Evolutionary conservation across 768 basidiomycete genomes (phyloP), one percentile per base, ranked within the genome.

Genomic region (Termitomyces sp.): DNA sequence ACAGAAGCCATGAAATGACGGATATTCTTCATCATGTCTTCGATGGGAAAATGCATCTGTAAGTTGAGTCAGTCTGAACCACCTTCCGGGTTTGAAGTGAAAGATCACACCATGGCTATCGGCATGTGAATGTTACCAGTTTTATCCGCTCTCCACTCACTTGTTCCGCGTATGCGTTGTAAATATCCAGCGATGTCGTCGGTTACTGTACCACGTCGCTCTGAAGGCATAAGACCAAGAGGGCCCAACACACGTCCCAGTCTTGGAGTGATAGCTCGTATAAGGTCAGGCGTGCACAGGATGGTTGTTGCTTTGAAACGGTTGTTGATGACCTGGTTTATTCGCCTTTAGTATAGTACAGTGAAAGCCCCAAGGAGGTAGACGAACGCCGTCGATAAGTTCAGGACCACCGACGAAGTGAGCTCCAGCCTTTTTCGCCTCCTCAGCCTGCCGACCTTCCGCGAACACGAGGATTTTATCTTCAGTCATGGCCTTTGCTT

Each of bases 131-230:
- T 92, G 31, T 86, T 87, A 8, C 96, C 95, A 31, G 79, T 72
- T 69, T 89, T 88, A 74, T 97, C 94, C 9, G 92, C 93, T 73
- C 87, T 92, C 94, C 96, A 99, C 69, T 98, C 95, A 48, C 88
- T 85, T 4, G 88, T 87, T 13, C 91, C 93, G 57, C 85, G 83
- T 37, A 96, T 81, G 51, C 84, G 83, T 65, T 84, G 80, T 58
- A 99, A 86, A 63, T 90, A 95, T 13, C 85, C 86, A 15, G 80
- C 87, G 44, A 98, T 79, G 60, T 98, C 93, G 52, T 94, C 91
- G 1, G 93, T 92, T 20, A 98, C 96, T 1, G 95, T 95, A 5
- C 97, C 97, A 58, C 95, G 82, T 70, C 95, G 87, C 61, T 89
- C 92, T 7, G 91, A 90, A 12, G 97, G 97, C 95, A 99, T 97